Evolutionary conservation across 192 early-diverging fungal genomes (phyloP).

Genomic region (Chytriomyces confervae): DNA sequence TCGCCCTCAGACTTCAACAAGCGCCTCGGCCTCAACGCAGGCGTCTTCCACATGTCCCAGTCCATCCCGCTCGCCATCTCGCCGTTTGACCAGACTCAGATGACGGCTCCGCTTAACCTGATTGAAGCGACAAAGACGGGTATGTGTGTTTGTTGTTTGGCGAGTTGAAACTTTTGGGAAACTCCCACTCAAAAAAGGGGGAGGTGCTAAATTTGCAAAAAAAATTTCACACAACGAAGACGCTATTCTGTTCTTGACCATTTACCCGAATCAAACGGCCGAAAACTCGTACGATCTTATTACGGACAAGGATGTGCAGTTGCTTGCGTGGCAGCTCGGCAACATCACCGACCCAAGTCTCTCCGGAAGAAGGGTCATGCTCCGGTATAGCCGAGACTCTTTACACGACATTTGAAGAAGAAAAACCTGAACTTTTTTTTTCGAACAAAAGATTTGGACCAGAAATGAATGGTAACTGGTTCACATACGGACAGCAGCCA

Average conservation of each 20-base stretch:
- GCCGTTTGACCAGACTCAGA: conserved; percentile 14
- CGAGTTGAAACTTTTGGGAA: too few species aligned
- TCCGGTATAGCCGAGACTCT: conserved; percentile 34
- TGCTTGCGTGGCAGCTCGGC: conserved; percentile 37
- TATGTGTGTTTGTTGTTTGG: not conserved
- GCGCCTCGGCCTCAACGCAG: conserved; percentile 43
- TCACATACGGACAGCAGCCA: conserved; percentile 22
- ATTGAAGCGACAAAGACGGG: conserved; percentile 26
- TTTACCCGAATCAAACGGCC: conserved; percentile 16
- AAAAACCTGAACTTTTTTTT: too few species aligned
- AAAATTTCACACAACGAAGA: conserved; percentile 11
- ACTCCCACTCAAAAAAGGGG: too few species aligned
- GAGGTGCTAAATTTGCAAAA: not conserved
- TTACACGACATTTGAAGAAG: not conserved
- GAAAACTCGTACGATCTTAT: conserved; percentile 3
- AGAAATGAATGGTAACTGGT: conserved; percentile 57
- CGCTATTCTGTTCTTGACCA: conserved; percentile 37
- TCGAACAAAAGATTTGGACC: conserved; percentile 32
- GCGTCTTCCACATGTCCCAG: conserved; percentile 44
- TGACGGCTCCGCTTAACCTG: conserved; percentile 27
- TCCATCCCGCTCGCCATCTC: conserved; percentile 36
- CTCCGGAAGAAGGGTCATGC: conserved; percentile 42
- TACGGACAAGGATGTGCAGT: conserved; percentile 29
- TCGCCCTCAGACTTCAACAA: conserved; percentile 46
- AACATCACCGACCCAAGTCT: conserved; percentile 32